Evolutionary conservation across 2,329 filamentous ascomycete species (phyloP), one percentile per base, ranked within the genome.

Genomic region (Paecilomyces dactylethromorphus): DNA sequence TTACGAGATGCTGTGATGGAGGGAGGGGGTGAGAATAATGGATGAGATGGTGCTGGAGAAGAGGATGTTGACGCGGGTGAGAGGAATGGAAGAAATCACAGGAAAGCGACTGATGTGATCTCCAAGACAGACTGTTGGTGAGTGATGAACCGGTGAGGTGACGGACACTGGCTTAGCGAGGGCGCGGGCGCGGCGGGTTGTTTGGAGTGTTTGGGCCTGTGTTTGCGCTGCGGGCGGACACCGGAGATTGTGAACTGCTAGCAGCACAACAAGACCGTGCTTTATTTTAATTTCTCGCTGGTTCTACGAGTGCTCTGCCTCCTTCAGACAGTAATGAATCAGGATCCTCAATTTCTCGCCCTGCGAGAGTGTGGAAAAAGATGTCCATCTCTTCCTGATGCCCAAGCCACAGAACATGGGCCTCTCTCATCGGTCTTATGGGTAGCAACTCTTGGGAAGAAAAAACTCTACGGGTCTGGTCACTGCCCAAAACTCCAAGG

Each of bases 1-100:
- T 18, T n/a, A 45, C 69, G 64, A 66, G 55, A 53, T 54, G 57
- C 63, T 64, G 66, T 60, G 60, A 88, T 89, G 86, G 84, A 88
- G 65, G 82, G 26, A 55, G 64, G 62, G 58, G 63, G 59, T 58
- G 61, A 60, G 56, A 60, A 59, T 39, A 55, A 59, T 59, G 57
- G 56, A 62, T 51, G 31, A 58, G 54, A 58, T 35, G 55, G 54
- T 63, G 35, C 56, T 54, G 55, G 50, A 53, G 32, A 56, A 56
- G 54, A 60, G 58, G 49, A 24, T 29, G 50, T 58, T 24, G 50
- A 52, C 29, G 31, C 45, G 49, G 51, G 53, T 15, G 35, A 54
- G 49, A 33, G 45, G 22, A 54, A 49, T 31, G 32, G 56, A 58
- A 50, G 50, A 50, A 57, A 53, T 3, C 45, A 39, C 31, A 53